Conservation (phyloP, 192 early-diverging fungal species). For the Spinellus fusiger region DNA sequence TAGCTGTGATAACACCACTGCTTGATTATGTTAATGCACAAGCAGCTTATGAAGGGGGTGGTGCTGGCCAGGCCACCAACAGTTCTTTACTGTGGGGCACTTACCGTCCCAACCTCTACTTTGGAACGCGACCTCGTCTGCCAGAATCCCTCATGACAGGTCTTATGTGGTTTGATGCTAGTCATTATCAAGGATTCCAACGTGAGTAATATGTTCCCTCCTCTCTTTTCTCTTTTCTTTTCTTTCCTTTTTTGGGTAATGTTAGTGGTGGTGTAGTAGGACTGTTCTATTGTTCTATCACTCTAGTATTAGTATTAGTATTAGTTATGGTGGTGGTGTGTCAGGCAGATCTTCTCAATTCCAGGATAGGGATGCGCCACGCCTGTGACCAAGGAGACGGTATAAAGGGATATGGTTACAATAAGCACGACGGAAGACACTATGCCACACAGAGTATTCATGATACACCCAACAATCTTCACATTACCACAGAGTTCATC, state of each 20-base stretch:
- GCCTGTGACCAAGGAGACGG: slow-evolving; percentile 87
- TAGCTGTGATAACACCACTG: too few species aligned
- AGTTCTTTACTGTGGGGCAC: slow-evolving; percentile 77
- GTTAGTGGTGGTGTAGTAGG: too few species aligned
- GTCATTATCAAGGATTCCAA: slow-evolving; percentile 47
- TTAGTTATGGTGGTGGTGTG: too few species aligned
- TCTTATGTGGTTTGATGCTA: slow-evolving; percentile 87
- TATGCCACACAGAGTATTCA: slow-evolving; percentile 73
- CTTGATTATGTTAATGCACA: too few species aligned
- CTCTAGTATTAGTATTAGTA: not conserved
- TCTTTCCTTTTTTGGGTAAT: too few species aligned
- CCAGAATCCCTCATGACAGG: slow-evolving; percentile 79
- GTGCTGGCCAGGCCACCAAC: slow-evolving; percentile 10
- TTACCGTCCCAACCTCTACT: slow-evolving; percentile 89
- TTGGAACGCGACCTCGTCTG: slow-evolving; percentile 79
- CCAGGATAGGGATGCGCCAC: slow-evolving; percentile 69
- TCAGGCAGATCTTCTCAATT: slow-evolving; percentile 4
- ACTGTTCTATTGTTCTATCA: not conserved
- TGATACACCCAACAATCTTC: slow-evolving; percentile 59
- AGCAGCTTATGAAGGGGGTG: too few species aligned
- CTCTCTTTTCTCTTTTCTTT: not conserved
- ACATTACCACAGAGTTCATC: slow-evolving; percentile 68
- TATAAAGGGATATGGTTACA: slow-evolving; percentile 77
- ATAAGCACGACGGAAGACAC: slow-evolving; percentile 77
- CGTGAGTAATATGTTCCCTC: slow-evolving; percentile 19